These are phyloP conservation scores for Metrosideros polymorpha DNA, from an alignment of 441 rosid species.

Conservation along the genomic window DNA sequence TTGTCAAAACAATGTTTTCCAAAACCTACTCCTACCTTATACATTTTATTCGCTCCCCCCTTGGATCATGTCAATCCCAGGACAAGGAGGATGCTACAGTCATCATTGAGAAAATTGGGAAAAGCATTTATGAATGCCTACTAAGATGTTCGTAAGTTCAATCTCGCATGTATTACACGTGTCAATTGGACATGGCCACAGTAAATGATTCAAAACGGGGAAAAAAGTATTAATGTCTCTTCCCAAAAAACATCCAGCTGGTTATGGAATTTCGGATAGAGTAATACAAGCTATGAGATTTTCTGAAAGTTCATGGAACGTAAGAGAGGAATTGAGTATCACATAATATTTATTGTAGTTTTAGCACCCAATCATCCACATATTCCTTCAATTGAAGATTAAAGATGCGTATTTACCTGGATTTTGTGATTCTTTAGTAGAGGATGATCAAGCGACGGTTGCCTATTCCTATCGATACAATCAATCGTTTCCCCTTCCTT, in stretches of 20 bases:
- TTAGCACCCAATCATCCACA: background rate
- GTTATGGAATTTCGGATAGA: background rate
- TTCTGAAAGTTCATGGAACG: background rate
- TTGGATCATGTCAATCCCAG: background rate
- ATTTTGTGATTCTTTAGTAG: background rate
- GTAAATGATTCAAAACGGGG: background rate
- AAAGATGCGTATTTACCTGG: background rate
- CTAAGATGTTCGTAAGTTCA: background rate
- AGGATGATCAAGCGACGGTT: background rate
- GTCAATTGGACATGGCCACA: background rate
- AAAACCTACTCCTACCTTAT: background rate
- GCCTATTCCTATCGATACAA: background rate
- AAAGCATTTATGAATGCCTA: background rate
- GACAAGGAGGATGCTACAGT: background rate
- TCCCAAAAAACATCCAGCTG: background rate
- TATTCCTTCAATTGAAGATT: background rate
- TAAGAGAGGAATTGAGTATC: background rate
- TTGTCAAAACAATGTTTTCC: background rate
- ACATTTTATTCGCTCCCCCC: background rate
- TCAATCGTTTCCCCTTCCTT: background rate
- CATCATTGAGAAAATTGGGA: background rate
- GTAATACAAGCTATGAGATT: background rate
- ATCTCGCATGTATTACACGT: background rate
- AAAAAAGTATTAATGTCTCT: background rate
- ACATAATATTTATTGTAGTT: background rate